These are phyloP conservation scores for Baudoinia panamericana DNA, from an alignment of 495 filamentous ascomycete genomes.

Conservation along the genomic window DNA sequence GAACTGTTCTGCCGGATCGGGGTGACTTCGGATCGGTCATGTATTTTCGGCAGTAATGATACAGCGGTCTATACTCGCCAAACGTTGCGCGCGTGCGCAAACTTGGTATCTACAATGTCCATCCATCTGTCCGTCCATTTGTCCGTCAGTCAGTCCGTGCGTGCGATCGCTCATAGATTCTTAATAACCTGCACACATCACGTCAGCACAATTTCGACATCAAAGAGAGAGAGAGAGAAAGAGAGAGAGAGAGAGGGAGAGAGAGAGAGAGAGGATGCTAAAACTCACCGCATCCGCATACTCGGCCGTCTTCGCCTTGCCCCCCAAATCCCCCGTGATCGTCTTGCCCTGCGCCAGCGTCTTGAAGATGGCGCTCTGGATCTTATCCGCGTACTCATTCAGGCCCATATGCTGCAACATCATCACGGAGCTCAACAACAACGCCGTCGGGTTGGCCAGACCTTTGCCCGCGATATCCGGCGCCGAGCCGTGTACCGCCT, in stretches of 20 bases:
- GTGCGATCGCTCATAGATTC: conserved; percentile 6
- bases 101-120: conserved; percentile 1
- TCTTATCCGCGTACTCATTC: conserved; percentile 66
- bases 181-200: conserved; percentile 9
- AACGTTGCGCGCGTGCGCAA: no score
- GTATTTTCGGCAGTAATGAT: no score
- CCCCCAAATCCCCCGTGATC: conserved; percentile 88
- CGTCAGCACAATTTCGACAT: no score
- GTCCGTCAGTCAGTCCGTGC: background rate
- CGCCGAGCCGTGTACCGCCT: conserved; percentile 95
- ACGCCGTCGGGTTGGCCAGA: conserved; percentile 88
- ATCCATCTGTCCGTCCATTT: background rate
- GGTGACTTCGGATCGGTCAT: no score
- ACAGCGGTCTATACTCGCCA: no score
- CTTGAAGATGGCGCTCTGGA: conserved; percentile 88
- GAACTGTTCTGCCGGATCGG: no score
- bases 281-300: conserved; percentile 70
- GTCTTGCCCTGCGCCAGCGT: conserved; percentile 89
- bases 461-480: conserved; percentile 95
- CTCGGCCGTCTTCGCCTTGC: conserved; percentile 82
- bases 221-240: no score
- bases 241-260: no score
- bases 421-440: conserved; percentile 88
- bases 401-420: conserved; percentile 99
- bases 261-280: no score